Evolutionary conservation across 1,139 yeast species (phyloP).

Genomic region (Blastobotrys buckinghamii): DNA sequence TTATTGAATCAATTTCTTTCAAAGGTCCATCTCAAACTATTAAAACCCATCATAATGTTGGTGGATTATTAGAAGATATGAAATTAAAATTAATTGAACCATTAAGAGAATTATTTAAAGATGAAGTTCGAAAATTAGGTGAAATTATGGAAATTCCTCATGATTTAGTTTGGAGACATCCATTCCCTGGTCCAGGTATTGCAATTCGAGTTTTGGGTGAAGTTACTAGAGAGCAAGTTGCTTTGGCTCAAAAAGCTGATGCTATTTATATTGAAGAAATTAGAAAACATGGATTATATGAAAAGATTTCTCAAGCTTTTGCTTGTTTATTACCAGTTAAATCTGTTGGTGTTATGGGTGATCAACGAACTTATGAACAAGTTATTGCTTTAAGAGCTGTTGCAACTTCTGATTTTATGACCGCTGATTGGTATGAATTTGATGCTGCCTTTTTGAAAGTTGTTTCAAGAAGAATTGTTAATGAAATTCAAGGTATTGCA

Average conservation of each 20-base stretch:
- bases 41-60: slow-evolving; percentile 98
- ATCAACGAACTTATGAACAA: slow-evolving; percentile 97
- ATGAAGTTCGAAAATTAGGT: slow-evolving; percentile 96
- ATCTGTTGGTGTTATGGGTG: slow-evolving; percentile 99
- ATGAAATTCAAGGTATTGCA: slow-evolving; percentile 98
- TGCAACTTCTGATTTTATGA: slow-evolving; percentile 97
- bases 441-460: slow-evolving; percentile 88
- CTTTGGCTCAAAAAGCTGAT: slow-evolving; percentile 97
- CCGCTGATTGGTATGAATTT: slow-evolving; percentile 98
- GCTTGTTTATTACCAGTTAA: slow-evolving; percentile 96
- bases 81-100: slow-evolving; percentile 97
- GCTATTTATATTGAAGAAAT: slow-evolving; percentile 93
- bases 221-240: slow-evolving; percentile 87
- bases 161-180: slow-evolving; percentile 99
- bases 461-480: slow-evolving; percentile 93
- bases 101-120: slow-evolving; percentile 95
- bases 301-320: slow-evolving; percentile 93
- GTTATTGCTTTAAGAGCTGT: slow-evolving; percentile 98
- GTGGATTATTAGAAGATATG: slow-evolving; percentile 97
- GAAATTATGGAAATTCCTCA: slow-evolving; percentile 92
- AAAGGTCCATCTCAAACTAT: slow-evolving; percentile 99
- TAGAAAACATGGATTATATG: slow-evolving; percentile 72
- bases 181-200: slow-evolving; percentile 99
- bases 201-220: slow-evolving; percentile 98
- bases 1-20: slow-evolving; percentile 95